Base-by-base conservation (phyloP, 192 early-diverging fungal genomes). In the Thamnidium elegans region DNA sequence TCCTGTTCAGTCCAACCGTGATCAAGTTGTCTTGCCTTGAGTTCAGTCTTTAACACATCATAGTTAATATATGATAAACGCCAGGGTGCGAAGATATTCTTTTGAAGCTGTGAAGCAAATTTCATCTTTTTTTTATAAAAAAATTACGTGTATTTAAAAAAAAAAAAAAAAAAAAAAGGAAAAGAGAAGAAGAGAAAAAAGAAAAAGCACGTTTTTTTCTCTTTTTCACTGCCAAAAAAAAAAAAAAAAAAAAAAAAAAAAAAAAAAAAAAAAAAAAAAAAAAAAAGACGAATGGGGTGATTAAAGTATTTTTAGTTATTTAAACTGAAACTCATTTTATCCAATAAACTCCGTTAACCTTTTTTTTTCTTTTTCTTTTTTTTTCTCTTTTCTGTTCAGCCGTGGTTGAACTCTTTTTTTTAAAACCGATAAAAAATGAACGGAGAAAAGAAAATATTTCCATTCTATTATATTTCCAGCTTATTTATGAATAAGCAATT, bases 61-160 rank as follows among this genome's bases (percentile, higher is more conserved):
- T 97, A 95, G 62, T 88, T 85, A 43, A 92, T 78, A 66, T 92
- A 92, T 63, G 87, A 91, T 62, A 92, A 87, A 60, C 81, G 79
- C 94, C 94, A 95, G 65, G 90, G 86, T 3, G 78, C 73, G 58
- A 88, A 87, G 32, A 90, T 79, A 46, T 80, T 74, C n/a, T 82
- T 79, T 46, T 85, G 67, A 23, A 95, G 81, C 74, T 91, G 88
- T 54, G 79, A 80, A 47, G 92, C 94, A 79, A 93, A 95, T 78
- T 95, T 95, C 94, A 95, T 95, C 13, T 9, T 31, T 43, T 26
- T n/a, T 15, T 9, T 20, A 43, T 43, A 42, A 58, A 7, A 20
- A 11, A 15, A 36, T 5, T 10, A 44, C 4, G 11, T 7, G 14
- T 15, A 34, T 4, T 4, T 1, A 9, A 32, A 55, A 55, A 36